Evolutionary conservation across 2,329 filamentous ascomycete genomes (phyloP).

Genomic region (Colletotrichum scovillei): DNA sequence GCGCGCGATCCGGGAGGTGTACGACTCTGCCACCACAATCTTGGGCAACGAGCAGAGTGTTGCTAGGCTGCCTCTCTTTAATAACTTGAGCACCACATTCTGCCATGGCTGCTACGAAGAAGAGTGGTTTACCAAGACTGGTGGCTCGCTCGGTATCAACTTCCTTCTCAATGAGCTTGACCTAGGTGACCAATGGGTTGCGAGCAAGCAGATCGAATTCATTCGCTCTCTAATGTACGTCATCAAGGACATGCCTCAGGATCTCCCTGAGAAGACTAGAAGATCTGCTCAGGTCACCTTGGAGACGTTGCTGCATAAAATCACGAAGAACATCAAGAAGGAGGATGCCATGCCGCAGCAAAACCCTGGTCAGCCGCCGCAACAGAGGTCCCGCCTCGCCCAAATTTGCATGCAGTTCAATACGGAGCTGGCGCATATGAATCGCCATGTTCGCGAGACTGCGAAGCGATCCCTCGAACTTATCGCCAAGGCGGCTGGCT

Average conservation of each 20-base stretch:
- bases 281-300: conserved; percentile 85
- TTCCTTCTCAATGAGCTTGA: conserved; percentile 87
- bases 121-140: conserved; percentile 98
- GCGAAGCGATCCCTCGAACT: conserved; percentile 84
- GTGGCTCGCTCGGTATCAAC: conserved; percentile 90
- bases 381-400: conserved; percentile 71
- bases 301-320: conserved; percentile 80
- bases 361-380: conserved; percentile 50
- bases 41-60: conserved; percentile 81
- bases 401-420: conserved; percentile 88
- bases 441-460: conserved; percentile 90
- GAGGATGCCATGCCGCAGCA: conserved; percentile 71
- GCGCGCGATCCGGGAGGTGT: conserved; percentile 80
- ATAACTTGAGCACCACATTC: conserved; percentile 83
- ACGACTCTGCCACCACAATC: conserved; percentile 80
- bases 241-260: conserved; percentile 96
- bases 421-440: conserved; percentile 93
- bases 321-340: conserved; percentile 83
- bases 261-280: conserved; percentile 90
- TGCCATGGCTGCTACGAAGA: conserved; percentile 97
- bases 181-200: conserved; percentile 85
- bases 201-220: conserved; percentile 86
- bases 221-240: conserved; percentile 94
- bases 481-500: conserved; percentile 80
- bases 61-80: conserved; percentile 85